phyloP scores from a whole-genome alignment of 495 filamentous ascomycete genomes.

The Hyaloscypha variabilis region DNA sequence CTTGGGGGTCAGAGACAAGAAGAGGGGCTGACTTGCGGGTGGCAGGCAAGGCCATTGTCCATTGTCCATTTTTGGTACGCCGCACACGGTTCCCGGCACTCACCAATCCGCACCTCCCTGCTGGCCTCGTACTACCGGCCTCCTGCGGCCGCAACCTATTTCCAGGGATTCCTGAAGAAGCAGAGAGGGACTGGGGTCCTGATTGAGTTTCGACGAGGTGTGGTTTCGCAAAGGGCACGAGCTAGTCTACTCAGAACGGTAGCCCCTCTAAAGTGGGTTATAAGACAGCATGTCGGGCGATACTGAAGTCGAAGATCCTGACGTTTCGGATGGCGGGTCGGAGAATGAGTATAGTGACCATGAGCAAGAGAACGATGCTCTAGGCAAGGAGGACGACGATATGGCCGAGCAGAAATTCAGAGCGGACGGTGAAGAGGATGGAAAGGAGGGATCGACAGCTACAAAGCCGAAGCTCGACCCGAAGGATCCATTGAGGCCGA shows the following conservation, averaged over 20 bases:
- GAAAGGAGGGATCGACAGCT: slow-evolving; percentile 36
- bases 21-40: slow-evolving; percentile 7
- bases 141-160: slow-evolving; percentile 22
- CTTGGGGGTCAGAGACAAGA: background rate
- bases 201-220: slow-evolving; percentile 30
- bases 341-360: slow-evolving; percentile 54
- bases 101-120: slow-evolving; percentile 16
- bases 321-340: slow-evolving; percentile 52
- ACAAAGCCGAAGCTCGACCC: slow-evolving; percentile 66
- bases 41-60: slow-evolving; percentile 21
- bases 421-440: slow-evolving; percentile 42
- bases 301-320: slow-evolving; percentile 34
- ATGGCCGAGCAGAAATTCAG: slow-evolving; percentile 55
- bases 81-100: slow-evolving; percentile 19
- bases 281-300: slow-evolving; percentile 36
- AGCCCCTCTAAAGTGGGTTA: slow-evolving; percentile 13
- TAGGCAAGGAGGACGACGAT: slow-evolving; percentile 56
- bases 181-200: slow-evolving; percentile 15
- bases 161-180: slow-evolving; percentile 18
- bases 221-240: slow-evolving; percentile 30
- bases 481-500: slow-evolving; percentile 84
- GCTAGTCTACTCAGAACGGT: slow-evolving; percentile 11
- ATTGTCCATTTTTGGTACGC: slow-evolving; percentile 21
- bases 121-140: slow-evolving; percentile 25
- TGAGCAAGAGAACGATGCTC: slow-evolving; percentile 44